These are phyloP conservation scores for Oryza glaberrima DNA, from an alignment of 176 grass and related monocot species.

Conservation along the genomic window DNA sequence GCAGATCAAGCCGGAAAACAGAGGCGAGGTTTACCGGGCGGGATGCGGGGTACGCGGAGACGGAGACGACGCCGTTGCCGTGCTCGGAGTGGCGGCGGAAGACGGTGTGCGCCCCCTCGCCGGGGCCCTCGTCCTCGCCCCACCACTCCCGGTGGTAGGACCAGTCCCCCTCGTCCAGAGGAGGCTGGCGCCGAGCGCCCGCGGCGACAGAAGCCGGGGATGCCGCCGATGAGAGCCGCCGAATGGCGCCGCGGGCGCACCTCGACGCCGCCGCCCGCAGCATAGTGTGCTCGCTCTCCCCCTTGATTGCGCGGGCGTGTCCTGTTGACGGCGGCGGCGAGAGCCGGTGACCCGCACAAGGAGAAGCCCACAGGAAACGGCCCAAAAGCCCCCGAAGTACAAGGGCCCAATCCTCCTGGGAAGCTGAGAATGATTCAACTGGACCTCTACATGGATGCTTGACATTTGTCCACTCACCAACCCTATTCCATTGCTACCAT, in stretches of 20 bases:
- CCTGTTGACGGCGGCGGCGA: neutral
- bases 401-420: neutral
- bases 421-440: too few relatives aligned
- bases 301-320: neutral
- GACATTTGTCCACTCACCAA: too few relatives aligned
- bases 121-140: slow-evolving; percentile 60
- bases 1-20: slow-evolving; percentile 9
- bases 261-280: slow-evolving; percentile 40
- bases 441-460: too few relatives aligned
- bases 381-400: neutral
- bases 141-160: slow-evolving; percentile 77
- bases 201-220: slow-evolving; percentile 14
- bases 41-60: slow-evolving; percentile 76
- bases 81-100: slow-evolving; percentile 61
- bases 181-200: slow-evolving; percentile 2
- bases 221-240: slow-evolving; percentile 39
- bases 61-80: slow-evolving; percentile 88
- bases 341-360: neutral
- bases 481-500: too few relatives aligned
- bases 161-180: slow-evolving; percentile 77
- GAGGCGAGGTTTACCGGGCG: slow-evolving; percentile 45
- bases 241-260: slow-evolving; percentile 29
- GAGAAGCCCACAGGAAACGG: neutral
- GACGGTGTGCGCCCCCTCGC: slow-evolving; percentile 55
- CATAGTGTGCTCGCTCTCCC: slow-evolving; percentile 28